A percentile compares a stretch with the other conserved stretches of the same genome.
These are phyloP conservation scores for Microcera coccophila DNA, from an alignment of 2,329 filamentous ascomycete genomes.

Conservation along the genomic window DNA sequence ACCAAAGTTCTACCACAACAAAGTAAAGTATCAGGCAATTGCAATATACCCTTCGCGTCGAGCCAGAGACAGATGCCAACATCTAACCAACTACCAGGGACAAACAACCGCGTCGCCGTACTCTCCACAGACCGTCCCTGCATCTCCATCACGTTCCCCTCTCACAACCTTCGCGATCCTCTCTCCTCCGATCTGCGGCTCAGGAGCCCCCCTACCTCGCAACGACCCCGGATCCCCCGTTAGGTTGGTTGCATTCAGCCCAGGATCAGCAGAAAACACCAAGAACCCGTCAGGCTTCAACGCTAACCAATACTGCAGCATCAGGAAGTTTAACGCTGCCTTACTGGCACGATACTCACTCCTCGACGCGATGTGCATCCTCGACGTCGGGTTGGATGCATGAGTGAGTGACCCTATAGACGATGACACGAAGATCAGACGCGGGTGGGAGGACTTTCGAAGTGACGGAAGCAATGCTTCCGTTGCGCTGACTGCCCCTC, in stretches of 20 bases:
- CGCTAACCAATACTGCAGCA: slow-evolving; percentile 6
- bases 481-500: slow-evolving; percentile 5
- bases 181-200: slow-evolving; percentile 6
- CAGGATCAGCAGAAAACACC: slow-evolving; percentile 6
- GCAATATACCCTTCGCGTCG: too few relatives aligned
- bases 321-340: slow-evolving; percentile 7
- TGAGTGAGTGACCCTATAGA: slow-evolving; percentile 6
- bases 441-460: slow-evolving; percentile 2
- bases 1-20: too few relatives aligned
- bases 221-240: slow-evolving; percentile 2
- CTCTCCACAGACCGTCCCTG: slow-evolving; percentile 5
- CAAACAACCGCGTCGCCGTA: slow-evolving; percentile 2
- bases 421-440: slow-evolving; percentile 7
- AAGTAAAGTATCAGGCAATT: too few relatives aligned
- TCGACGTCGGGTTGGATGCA: slow-evolving; percentile 1
- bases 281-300: slow-evolving; percentile 6
- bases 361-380: slow-evolving; percentile 2
- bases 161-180: slow-evolving; percentile 7
- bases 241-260: slow-evolving; percentile 7
- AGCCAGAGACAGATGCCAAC: too few relatives aligned
- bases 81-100: slow-evolving; percentile 4
- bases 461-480: slow-evolving; percentile 6
- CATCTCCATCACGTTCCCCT: slow-evolving; percentile 5
- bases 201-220: slow-evolving; percentile 7
- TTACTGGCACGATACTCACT: slow-evolving; percentile 9